Evolutionary conservation across 306 rosid species (phyloP).

Genomic region (Pueraria montana): DNA sequence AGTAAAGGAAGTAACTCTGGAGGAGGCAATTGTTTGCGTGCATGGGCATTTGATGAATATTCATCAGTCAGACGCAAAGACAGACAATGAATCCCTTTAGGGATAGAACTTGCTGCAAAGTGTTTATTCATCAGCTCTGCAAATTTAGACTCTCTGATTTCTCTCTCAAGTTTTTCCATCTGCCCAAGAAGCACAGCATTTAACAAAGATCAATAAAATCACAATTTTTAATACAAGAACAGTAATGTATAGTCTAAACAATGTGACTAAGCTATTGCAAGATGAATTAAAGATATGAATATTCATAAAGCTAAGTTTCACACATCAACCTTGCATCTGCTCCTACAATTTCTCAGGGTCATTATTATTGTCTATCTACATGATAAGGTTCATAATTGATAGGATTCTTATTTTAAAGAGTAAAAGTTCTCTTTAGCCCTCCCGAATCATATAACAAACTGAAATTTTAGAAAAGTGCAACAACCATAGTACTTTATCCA

Average conservation of each 20-base stretch:
- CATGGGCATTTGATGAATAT: constrained; percentile 98
- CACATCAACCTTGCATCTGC: background rate
- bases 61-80: constrained; percentile 99
- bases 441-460: background rate
- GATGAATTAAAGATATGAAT: constrained; percentile 9
- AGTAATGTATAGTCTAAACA: constrained; percentile 27
- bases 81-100: constrained; percentile 96
- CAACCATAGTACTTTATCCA: constrained; percentile 6
- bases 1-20: constrained; percentile 96
- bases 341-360: no score
- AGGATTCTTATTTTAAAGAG: no score
- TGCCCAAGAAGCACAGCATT: constrained; percentile 54
- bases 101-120: constrained; percentile 93
- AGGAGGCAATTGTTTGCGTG: constrained; percentile 95
- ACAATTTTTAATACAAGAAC: constrained; percentile 18
- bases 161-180: constrained; percentile 98
- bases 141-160: constrained; percentile 88
- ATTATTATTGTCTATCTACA: no score
- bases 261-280: constrained; percentile 17
- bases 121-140: constrained; percentile 98
- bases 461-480: background rate
- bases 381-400: no score
- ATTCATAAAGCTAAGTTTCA: constrained; percentile 14
- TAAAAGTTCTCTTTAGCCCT: background rate
- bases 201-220: constrained; percentile 38